Evolutionary conservation across 345 rosid genomes (phyloP), one percentile per base, ranked within the genome.

Genomic region (Pugionium cornutum): DNA sequence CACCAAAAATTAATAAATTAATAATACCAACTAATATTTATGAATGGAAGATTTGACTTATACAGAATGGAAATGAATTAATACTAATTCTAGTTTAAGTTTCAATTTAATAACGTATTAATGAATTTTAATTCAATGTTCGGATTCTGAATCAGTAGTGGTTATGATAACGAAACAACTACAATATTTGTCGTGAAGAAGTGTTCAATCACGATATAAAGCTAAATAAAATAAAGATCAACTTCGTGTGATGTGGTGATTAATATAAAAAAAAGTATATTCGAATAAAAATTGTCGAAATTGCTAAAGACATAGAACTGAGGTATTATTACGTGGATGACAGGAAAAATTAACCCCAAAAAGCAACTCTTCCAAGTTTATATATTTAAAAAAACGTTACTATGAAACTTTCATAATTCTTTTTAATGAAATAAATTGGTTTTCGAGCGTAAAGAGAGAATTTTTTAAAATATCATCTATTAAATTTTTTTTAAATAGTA

Each of bases 101-200:
- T 18, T 18, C 18, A 18, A 18, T 2, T 10, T 54, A 52, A 18
- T 62, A 53, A 51, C 58, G 44, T 42, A 68, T n/a, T 50, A 68
- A 59, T 8, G 41, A 42, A 10, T 36, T 56, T 25, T 53, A 62
- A 45, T 9, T 34, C 5, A 9, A 45, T 56, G 62, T 37, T 56
- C 36, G 37, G 44, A 63, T 54, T 25, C 43, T 62, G 51, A 55
- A 55, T 8, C 9, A 58, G 42, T 36, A 30, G 66, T 57, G 59
- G 52, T 2, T 41, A 64, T 71, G 36, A 39, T 51, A 71, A 64
- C 58, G 75, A 56, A 63, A 55, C 52, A 26, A 18, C 18, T 18
- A 32, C 25, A 54, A 33, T 47, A 53, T 18, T 2, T 39, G 2
- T 7, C 36, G 64, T 70, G 63, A 9, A 18, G 41, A 46, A 53